phyloP scores from a whole-genome alignment of 192 early-diverging fungal species.

The Umbelopsis vinacea region DNA sequence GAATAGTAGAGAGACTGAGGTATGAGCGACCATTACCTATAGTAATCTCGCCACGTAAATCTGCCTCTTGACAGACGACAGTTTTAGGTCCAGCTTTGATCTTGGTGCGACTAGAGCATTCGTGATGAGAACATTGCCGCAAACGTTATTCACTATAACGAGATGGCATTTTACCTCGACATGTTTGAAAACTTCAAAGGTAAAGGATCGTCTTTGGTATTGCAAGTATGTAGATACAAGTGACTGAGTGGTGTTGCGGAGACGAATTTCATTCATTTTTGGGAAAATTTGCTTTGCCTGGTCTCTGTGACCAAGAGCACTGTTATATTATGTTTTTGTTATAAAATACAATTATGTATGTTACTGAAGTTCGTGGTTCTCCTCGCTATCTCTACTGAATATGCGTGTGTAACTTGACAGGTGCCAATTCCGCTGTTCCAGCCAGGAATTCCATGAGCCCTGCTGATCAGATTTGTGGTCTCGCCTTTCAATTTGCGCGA shows the following conservation, averaged over 20 bases:
- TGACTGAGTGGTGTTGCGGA: too few species aligned
- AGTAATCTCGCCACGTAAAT: constrained; percentile 54
- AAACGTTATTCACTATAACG: neutral
- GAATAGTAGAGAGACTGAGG: neutral
- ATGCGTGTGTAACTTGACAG: neutral
- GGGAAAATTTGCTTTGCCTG: too few species aligned
- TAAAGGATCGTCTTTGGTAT: neutral
- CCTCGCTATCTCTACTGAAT: constrained; percentile 19
- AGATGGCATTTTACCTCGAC: neutral
- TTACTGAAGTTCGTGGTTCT: constrained; percentile 7
- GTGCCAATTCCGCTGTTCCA: constrained; percentile 10
- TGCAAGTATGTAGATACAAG: too few species aligned
- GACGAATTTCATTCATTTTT: too few species aligned
- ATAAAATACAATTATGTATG: too few species aligned
- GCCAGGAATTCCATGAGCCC: constrained; percentile 11
- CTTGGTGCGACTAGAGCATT: neutral
- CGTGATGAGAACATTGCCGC: neutral
- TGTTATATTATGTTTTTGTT: too few species aligned
- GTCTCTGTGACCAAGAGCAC: too few species aligned
- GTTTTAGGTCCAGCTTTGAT: constrained; percentile 37
- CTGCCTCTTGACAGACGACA: constrained; percentile 57
- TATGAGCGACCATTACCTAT: constrained; percentile 44
- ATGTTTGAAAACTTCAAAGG: neutral
- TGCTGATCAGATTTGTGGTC: constrained; percentile 25
- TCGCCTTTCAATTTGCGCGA: constrained; percentile 50